Base-by-base conservation (phyloP, 768 basidiomycete species). In the Xerocomellus amylosporus region DNA sequence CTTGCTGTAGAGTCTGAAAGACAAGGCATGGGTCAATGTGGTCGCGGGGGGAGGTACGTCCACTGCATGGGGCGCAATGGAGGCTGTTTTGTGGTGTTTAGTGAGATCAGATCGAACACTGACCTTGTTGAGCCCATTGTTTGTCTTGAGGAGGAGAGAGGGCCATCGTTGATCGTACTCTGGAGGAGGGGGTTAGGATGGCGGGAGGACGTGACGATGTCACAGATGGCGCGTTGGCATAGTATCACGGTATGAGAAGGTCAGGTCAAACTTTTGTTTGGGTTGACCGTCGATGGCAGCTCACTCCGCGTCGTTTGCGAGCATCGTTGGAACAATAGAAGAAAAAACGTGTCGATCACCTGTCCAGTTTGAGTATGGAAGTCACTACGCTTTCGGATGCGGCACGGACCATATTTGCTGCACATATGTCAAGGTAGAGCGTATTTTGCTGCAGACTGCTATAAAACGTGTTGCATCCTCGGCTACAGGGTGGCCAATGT, bases 1-100 rank as follows among this genome's bases (percentile, higher is more conserved):
- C 82, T 97, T 98, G 76, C 75, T 74, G 84, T 97, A 96, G 69
- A 97, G 84, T 84, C 95, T 96, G 71, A 45, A 47, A 37, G 46
- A 34, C 49, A 9, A 42, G 22, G n/a, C 1, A 12, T 15, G 4
- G 1, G 53, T 62, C 33, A 58, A 42, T 12, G 22, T 20, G 33
- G 4, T n/a, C n/a, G n/a, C n/a, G 17, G 24, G 26, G 9, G n/a
- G n/a, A n/a, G 26, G 55, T 36, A 55, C 62, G 71, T 67, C 57
- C 59, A 67, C 14, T 15, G 49, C 39, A 51, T 40, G 13, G 4
- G 36, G 49, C 38, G 38, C 38, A 37, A 38, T 6, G 20, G 40
- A 51, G 8, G 46, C 30, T 33, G 15, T 54, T 55, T 44, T 8
- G 34, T 12, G 39, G 37, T 10, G 3, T 1, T 6, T 24, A 0